phyloP scores from a whole-genome alignment of 1,284 basidiomycete species.

The Paramarasmius palmivorus region DNA sequence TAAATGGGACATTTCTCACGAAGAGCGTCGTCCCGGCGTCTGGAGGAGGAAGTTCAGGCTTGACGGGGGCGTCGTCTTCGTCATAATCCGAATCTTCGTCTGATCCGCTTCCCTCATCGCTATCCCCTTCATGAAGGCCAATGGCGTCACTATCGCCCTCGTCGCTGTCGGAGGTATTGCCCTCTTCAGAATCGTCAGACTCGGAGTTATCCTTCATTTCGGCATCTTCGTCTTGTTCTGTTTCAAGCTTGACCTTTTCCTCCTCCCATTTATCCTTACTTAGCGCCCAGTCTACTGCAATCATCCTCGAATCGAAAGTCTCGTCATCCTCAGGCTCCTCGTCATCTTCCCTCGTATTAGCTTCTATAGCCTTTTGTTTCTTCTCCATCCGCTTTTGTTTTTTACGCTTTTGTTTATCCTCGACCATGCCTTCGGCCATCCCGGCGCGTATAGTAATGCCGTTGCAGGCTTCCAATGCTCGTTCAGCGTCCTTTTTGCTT shows the following conservation, averaged over 20 bases:
- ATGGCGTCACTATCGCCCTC: constrained; percentile 36
- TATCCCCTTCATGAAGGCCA: constrained; percentile 43
- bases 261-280: constrained; percentile 93
- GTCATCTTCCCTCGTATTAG: constrained; percentile 34
- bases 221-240: constrained; percentile 39
- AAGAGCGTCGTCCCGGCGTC: constrained; percentile 92
- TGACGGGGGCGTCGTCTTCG: constrained; percentile 56
- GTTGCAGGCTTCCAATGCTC: constrained; percentile 83
- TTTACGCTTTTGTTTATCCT: constrained; percentile 78
- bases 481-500: constrained; percentile 83
- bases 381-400: constrained; percentile 62
- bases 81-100: constrained; percentile 41
- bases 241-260: constrained; percentile 61
- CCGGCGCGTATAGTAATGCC: constrained; percentile 73
- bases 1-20: constrained; percentile 92
- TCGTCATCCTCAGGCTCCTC: constrained; percentile 35
- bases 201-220: constrained; percentile 26
- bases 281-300: constrained; percentile 96
- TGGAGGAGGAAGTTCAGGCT: constrained; percentile 75
- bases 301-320: constrained; percentile 59
- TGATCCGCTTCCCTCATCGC: constrained; percentile 30
- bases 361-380: constrained; percentile 43
- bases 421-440: constrained; percentile 62
- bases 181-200: constrained; percentile 10
- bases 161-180: constrained; percentile 29